Conservation (phyloP, 768 basidiomycete genomes). For the Tubosaeta brunneosetosa region DNA sequence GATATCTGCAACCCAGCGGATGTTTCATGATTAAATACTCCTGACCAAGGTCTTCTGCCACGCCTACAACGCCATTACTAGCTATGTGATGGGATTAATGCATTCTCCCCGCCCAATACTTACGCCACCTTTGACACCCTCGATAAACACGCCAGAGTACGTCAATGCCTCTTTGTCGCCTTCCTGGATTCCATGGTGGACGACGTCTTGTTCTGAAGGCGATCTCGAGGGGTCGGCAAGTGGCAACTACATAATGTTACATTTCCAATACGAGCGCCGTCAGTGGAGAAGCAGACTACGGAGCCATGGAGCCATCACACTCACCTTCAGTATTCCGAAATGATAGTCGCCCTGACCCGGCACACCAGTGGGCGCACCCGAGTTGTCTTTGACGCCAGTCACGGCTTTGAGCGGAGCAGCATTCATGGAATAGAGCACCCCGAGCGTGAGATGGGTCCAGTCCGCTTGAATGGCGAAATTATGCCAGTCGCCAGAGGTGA, state of each 20-base stretch:
- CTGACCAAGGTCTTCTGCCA: background rate
- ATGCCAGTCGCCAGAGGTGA: constrained; percentile 39
- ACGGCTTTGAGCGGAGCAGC: constrained; percentile 38
- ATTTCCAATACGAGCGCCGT: background rate
- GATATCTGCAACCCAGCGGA: too few species aligned
- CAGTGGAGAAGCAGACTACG: background rate
- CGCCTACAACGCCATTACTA: background rate
- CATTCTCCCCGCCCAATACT: constrained; percentile 30
- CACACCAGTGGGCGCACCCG: constrained; percentile 36
- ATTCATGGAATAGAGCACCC: constrained; percentile 48
- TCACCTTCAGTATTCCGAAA: constrained; percentile 55
- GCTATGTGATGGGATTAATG: constrained; percentile 7
- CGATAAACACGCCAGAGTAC: constrained; percentile 58
- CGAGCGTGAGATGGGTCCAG: constrained; percentile 48
- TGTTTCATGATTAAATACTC: too few species aligned
- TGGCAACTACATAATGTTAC: constrained; percentile 40
- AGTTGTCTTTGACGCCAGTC: constrained; percentile 39
- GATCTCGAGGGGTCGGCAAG: constrained; percentile 45
- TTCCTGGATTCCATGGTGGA: constrained; percentile 55
- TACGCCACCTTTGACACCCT: constrained; percentile 35
- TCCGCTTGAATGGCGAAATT: constrained; percentile 58
- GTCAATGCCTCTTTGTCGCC: constrained; percentile 49
- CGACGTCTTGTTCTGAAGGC: constrained; percentile 50
- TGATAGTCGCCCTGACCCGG: constrained; percentile 57
- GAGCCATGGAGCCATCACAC: background rate